A percentile compares a stretch with the other conserved stretches of the same genome.
Evolutionary conservation across 768 basidiomycete species (phyloP).

Genomic region (Thelephora ganbajun): DNA sequence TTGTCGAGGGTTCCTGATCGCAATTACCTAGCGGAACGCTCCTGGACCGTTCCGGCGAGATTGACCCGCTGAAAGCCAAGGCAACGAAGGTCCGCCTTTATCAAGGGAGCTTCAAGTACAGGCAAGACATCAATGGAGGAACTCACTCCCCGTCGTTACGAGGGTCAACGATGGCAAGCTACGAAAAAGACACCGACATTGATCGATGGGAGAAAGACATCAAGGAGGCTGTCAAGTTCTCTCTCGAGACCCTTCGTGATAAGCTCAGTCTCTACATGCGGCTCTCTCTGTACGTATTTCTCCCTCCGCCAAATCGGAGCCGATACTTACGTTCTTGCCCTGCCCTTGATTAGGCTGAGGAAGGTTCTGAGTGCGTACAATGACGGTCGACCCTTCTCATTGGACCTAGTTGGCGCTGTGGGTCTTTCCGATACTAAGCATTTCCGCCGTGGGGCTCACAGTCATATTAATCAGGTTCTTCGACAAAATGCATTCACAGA

Average conservation of each 20-base stretch:
- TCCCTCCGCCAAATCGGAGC: background rate
- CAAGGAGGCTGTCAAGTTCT: background rate
- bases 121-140: background rate
- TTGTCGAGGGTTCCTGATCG: background rate
- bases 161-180: background rate
- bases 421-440: conserved; percentile 31
- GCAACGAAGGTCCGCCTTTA: background rate
- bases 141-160: background rate
- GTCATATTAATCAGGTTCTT: conserved; percentile 24
- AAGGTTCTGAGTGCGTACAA: conserved; percentile 26
- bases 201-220: background rate
- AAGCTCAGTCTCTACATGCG: too few relatives aligned
- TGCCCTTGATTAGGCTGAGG: conserved; percentile 14
- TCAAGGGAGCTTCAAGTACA: background rate
- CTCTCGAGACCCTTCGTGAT: background rate
- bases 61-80: background rate
- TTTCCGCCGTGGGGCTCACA: conserved; percentile 17
- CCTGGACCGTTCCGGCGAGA: background rate
- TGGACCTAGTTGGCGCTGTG: conserved; percentile 46
- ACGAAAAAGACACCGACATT: background rate
- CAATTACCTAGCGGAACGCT: background rate
- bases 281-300: background rate
- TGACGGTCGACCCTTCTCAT: conserved; percentile 37
- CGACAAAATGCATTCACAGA: conserved; percentile 41
- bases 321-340: too few relatives aligned